phyloP scores from a whole-genome alignment of 495 filamentous ascomycete species.

The Oleoguttula mirabilis region DNA sequence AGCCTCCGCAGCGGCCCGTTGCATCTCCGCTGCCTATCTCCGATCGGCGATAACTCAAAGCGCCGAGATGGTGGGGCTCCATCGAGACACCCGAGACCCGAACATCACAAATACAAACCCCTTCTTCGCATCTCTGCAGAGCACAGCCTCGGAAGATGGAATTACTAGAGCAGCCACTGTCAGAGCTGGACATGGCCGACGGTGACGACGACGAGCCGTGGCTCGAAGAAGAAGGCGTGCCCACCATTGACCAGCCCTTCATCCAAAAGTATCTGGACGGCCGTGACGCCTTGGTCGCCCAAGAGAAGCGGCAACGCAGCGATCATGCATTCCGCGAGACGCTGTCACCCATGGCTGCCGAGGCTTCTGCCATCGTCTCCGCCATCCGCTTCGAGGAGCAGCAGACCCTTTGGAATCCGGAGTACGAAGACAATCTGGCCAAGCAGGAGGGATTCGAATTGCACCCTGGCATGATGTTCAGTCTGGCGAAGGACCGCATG shows the following conservation, averaged over 20 bases:
- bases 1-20: no score
- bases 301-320: conserved; percentile 73
- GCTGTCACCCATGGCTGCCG: conserved; percentile 59
- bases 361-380: conserved; percentile 65
- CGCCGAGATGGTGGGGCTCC: no score
- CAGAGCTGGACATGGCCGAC: no score
- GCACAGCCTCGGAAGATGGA: no score
- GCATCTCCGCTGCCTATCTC: no score
- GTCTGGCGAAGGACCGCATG: conserved; percentile 63
- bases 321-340: conserved; percentile 54
- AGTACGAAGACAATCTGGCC: conserved; percentile 52
- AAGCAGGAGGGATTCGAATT: conserved; percentile 41
- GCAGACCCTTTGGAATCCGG: conserved; percentile 55
- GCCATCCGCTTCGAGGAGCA: conserved; percentile 68
- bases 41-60: no score
- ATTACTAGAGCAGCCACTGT: no score
- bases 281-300: conserved; percentile 60
- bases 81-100: no score
- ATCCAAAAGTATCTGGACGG: conserved; percentile 66
- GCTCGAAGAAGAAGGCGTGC: conserved; percentile 41
- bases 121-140: no score
- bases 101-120: no score
- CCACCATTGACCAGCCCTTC: conserved; percentile 51
- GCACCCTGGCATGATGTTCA: conserved; percentile 84
- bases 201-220: conserved; percentile 44